Evolutionary conservation across 176 grass and related monocot genomes (phyloP).

Genomic region (Hsuehochloa calcarea): DNA sequence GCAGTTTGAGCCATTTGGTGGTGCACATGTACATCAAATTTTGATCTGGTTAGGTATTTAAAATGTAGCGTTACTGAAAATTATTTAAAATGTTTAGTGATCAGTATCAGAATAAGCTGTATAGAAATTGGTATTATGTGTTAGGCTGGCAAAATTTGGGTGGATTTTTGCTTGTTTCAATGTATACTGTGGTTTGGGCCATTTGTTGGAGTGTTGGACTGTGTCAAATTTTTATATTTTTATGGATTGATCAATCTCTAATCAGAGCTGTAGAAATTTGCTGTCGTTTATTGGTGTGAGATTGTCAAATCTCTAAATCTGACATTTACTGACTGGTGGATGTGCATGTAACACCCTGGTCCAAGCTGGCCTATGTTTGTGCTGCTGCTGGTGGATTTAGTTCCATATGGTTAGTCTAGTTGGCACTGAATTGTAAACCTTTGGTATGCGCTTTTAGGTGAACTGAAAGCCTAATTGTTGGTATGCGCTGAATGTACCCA

Average conservation of each 20-base stretch:
- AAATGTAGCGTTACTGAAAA: too few species aligned
- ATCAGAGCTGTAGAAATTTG: not conserved
- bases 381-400: not conserved
- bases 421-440: constrained; percentile 2
- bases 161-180: constrained; percentile 11
- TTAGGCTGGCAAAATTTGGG: not conserved
- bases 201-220: not conserved
- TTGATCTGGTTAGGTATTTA: not conserved
- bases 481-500: too few species aligned
- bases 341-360: not conserved
- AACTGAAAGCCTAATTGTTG: not conserved
- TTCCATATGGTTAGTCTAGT: not conserved
- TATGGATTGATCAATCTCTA: not conserved
- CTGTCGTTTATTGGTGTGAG: not conserved
- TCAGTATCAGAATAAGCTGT: not conserved
- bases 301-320: not conserved
- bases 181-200: not conserved
- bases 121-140: not conserved
- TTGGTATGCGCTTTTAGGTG: not conserved
- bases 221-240: not conserved
- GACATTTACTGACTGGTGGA: not conserved
- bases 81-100: not conserved
- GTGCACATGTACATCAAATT: not conserved
- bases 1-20: not conserved
- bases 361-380: not conserved